A percentile compares a stretch with the other conserved stretches of the same genome.
phyloP scores from a whole-genome alignment of 2,329 filamentous ascomycete genomes.

The Rosellinia necatrix region DNA sequence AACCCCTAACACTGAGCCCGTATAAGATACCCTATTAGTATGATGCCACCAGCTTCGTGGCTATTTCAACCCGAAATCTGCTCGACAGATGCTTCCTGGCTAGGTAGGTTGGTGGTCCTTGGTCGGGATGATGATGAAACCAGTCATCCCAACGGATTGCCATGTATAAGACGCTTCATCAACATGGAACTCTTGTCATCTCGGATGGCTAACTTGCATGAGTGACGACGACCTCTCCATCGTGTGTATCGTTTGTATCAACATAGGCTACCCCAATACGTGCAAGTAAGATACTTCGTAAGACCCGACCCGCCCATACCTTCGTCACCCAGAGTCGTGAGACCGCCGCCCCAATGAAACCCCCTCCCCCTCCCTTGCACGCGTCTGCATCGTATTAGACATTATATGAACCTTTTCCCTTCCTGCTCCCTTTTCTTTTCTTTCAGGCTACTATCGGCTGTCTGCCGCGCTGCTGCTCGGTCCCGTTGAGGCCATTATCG shows the following conservation, averaged over 20 bases:
- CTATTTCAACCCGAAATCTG: too few species aligned
- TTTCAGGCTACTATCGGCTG: conserved; percentile 22
- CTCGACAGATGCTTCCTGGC: too few species aligned
- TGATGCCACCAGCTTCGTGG: too few species aligned
- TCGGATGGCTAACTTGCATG: not conserved
- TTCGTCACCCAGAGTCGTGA: not conserved
- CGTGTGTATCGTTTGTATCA: not conserved
- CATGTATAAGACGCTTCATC: too few species aligned
- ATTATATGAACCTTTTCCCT: conserved; percentile 32
- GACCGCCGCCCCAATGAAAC: not conserved
- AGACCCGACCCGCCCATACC: conserved; percentile 4
- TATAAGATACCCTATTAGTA: too few species aligned
- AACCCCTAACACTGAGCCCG: too few species aligned
- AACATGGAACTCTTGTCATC: conserved; percentile 1
- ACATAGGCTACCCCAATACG: conserved; percentile 4
- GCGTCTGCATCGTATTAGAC: conserved; percentile 35
- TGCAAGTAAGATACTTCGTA: conserved; percentile 1
- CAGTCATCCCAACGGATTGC: too few species aligned
- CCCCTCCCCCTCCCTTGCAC: not conserved
- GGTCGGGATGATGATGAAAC: too few species aligned
- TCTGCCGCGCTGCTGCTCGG: conserved; percentile 51
- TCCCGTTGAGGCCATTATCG: conserved; percentile 56
- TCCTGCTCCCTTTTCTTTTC: not conserved
- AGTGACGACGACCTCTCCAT: too few species aligned
- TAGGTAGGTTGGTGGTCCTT: too few species aligned